Base-by-base conservation (phyloP, 495 filamentous ascomycete genomes). In the Mytilinidion resinicola region DNA sequence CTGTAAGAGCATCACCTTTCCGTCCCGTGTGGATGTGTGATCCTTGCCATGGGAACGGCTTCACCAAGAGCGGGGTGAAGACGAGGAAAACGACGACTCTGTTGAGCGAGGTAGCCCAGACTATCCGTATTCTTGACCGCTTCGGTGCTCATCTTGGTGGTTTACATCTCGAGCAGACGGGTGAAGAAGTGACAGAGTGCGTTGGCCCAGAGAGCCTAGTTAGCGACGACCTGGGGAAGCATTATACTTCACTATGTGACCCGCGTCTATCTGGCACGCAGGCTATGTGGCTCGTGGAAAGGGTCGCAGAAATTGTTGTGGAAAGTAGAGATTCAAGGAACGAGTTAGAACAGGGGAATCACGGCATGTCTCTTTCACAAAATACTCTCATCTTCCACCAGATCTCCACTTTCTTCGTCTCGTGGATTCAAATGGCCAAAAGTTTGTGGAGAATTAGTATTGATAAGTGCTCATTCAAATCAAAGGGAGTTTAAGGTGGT, bases 121-220 rank as follows among this genome's bases (percentile, higher is more conserved):
- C 56, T 9, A 33, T 42, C 33, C 14, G 34, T 15, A 36, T 41
- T 1, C 56, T 20, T 17, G 33, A 39, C n/a, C 14, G 38, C 8
- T 25, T 30, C 12, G 56, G 56, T 1, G 33, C 33, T n/a, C 49
- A 39, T 3, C 56, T 59, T 20, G 56, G 56, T 36, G 56, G 56
- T 20, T 35, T 59, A 30, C 56, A 59, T 59, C 30, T 59, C 15
- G 56, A 59, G 56, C 56, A 59, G 38, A 59, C 56, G 49, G 56
- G 56, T 19, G 56, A 59, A 39, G 41, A 41, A 21, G 56, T 59
- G 11, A 43, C 56, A 19, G 56, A 59, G 51, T 59, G 56, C 51
- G 51, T 59, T 21, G 44, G 30, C 30, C 17, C 19, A 10, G 56
- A 56, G 21, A 20, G 44, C 20, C 34, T 53, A 21, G 50, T 41